Base-by-base conservation (phyloP, 208 protist species). In the Trypanosoma platydactyli region DNA sequence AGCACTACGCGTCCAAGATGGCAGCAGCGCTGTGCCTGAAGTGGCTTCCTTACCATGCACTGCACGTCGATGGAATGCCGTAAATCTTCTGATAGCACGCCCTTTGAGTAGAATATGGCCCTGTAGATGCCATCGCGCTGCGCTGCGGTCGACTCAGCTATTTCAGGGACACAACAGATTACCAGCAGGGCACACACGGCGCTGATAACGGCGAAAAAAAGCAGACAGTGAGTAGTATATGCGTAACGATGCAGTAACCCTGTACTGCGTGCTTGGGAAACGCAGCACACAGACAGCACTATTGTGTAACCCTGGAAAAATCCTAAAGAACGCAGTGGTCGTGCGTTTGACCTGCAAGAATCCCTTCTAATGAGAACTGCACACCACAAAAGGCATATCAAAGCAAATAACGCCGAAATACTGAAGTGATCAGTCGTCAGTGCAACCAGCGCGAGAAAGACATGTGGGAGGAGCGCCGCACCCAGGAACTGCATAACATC, bases 11-110 rank as follows among this genome's bases (percentile, higher is more conserved):
- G 68, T 49, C 80, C 61, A 22, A 76, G 54, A 24, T 85, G 76
- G 13, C 63, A 54, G 60, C 88, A 95, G 69, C 73, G 77, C 76
- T 95, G 90, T 2, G 92, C 81, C 5, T 88, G 84, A 18, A 94
- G 64, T 7, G 92, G 92, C 59, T 91, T 91, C 45, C 71, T 79
- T 22, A 89, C 76, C 86, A 94, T 91, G 22, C 75, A 75, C 20
- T 56, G 35, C 11, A 81, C 48, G 66, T 90, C 82, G 29, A 88
- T 77, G 40, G 64, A 55, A 59, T 84, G 71, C 7, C 73, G 49
- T 15, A 83, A 45, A 35, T 86, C 76, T 22, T 79, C 72, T 7
- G 73, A 25, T 27, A 74, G 67, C 25, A 35, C 30, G 15, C 70
- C 74, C 51, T 76, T 68, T 12, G 68, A 58, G 11, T 65, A 45